These are phyloP conservation scores for Picochlorum sp. DNA, from an alignment of 139 green algal genomes.

Conservation along the genomic window DNA sequence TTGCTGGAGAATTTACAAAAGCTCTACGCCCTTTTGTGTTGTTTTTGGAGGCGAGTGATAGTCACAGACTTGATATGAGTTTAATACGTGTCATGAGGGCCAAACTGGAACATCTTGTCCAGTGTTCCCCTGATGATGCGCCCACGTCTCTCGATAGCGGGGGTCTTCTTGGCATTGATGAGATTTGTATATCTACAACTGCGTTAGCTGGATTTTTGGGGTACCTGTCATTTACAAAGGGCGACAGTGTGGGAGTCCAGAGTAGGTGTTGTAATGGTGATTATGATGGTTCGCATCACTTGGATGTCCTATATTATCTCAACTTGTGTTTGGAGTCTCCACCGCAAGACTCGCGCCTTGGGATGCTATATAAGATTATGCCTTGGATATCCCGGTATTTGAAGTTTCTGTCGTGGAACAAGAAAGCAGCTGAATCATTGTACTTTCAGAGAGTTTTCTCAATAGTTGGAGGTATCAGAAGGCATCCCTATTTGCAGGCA, in stretches of 20 bases:
- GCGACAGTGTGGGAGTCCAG: not conserved
- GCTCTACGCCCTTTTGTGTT: slow-evolving; percentile 44
- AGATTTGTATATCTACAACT: slow-evolving; percentile 24
- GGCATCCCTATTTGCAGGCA: slow-evolving; percentile 16
- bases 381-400: slow-evolving; percentile 42
- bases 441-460: slow-evolving; percentile 22
- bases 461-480: slow-evolving; percentile 18
- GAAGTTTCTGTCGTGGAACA: slow-evolving; percentile 26
- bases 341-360: not conserved
- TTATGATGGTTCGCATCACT: slow-evolving; percentile 13
- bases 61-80: slow-evolving; percentile 29
- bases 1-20: slow-evolving; percentile 36
- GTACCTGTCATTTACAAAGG: slow-evolving; percentile 38
- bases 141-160: not conserved
- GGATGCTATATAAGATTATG: slow-evolving; percentile 25
- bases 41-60: slow-evolving; percentile 53
- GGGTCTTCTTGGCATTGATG: slow-evolving; percentile 13
- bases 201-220: slow-evolving; percentile 43
- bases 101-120: slow-evolving; percentile 19
- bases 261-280: not conserved
- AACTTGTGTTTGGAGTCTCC: slow-evolving; percentile 15
- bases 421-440: not conserved
- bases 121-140: not conserved
- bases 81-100: slow-evolving; percentile 36
- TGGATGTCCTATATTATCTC: slow-evolving; percentile 30